A percentile compares a stretch with the other conserved stretches of the same genome.
Evolutionary conservation across 192 early-diverging fungal genomes (phyloP).

Genomic region (Linnemannia hyalina): DNA sequence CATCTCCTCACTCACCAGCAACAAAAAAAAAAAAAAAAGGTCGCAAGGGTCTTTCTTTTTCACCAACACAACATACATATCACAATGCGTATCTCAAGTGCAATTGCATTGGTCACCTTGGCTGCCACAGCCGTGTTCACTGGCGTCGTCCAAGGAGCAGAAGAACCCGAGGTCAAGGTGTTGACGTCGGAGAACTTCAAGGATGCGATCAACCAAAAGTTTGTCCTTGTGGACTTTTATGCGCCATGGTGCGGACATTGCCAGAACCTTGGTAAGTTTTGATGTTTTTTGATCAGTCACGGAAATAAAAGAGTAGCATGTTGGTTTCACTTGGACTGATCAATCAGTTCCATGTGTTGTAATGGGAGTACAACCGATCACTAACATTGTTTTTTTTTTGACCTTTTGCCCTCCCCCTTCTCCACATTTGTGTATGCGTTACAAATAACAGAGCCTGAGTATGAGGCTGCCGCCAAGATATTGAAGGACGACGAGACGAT

Average conservation of each 20-base stretch:
- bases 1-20: not conserved
- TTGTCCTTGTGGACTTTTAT: constrained; percentile 83
- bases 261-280: constrained; percentile 69
- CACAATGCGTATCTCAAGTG: constrained; percentile 23
- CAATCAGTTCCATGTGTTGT: not conserved
- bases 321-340: not conserved
- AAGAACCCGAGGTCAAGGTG: constrained; percentile 56
- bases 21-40: not conserved
- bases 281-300: not conserved
- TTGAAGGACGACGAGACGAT: constrained; percentile 58
- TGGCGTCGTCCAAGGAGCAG: not conserved
- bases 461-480: constrained; percentile 69
- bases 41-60: not conserved
- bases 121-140: constrained; percentile 4
- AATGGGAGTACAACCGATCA: not conserved
- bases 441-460: constrained; percentile 65
- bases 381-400: constrained; percentile 68
- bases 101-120: constrained; percentile 11
- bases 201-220: constrained; percentile 8
- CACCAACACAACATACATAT: not conserved
- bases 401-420: not conserved
- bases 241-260: constrained; percentile 95
- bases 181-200: constrained; percentile 6
- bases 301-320: not conserved
- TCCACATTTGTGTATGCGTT: not conserved